Base-by-base conservation (phyloP, 148 eudicot genomes). In the Chenopodium album region DNA sequence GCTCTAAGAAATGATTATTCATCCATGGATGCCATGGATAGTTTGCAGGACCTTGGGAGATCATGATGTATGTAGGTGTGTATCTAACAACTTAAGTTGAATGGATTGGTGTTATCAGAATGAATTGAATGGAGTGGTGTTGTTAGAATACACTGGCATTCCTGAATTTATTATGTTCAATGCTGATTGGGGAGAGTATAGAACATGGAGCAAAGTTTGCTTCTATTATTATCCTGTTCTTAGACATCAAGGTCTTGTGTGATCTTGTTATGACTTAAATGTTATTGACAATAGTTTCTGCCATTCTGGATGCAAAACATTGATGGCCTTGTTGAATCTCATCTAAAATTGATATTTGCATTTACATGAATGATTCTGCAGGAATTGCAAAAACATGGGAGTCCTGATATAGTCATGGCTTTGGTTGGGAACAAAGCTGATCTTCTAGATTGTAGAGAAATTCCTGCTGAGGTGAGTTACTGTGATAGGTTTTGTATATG, bases 361-460 rank as follows among this genome's bases (percentile, higher is more conserved):
- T 22, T 5, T 50, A 46, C 26, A 23, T 63, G 54, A 82, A 4
- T 50, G 63, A 52, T 37, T 12, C 31, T 75, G 70, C 88, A 93
- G 97, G 97, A 93, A 86, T 86, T 95, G 79, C 98, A 92, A 88
- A 95, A 93, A 77, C 98, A 95, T 83, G 98, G 98, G 72, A 92
- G 92, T 88, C 92, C 98, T 71, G 96, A 91, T 82, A 95, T 95
- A 82, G 94, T 95, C 63, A 87, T 95, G 98, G 98, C 99, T 87
- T 88, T 95, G 83, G 99, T 95, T 77, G 99, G 99, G 60, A 95
- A 95, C 86, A 95, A 95, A 90, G 98, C 97, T 62, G 99, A 95
- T 87, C 98, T 95, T 78, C 92, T 88, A 76, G 98, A 95, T 54
- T 88, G 90, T 72, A 93, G 99, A 75, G 98, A 94, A 90, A 93